phyloP scores from a whole-genome alignment of 345 rosid genomes.

The Firmiana major region DNA sequence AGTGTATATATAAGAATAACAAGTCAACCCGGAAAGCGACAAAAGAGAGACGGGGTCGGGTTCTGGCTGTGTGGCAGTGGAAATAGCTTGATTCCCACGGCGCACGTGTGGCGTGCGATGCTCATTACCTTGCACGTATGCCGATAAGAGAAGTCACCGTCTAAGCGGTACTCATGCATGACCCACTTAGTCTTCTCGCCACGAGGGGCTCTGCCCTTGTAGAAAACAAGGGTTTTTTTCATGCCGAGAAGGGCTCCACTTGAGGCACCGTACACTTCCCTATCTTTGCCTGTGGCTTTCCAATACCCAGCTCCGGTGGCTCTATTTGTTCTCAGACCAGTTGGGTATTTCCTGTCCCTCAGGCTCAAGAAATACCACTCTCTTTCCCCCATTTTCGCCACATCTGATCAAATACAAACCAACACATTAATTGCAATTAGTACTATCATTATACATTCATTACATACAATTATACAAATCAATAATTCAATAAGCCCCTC shows the following conservation, averaged over 20 bases:
- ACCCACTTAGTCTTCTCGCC: slow-evolving; percentile 52
- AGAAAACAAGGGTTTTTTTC: slow-evolving; percentile 47
- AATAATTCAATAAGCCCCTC: too few species aligned
- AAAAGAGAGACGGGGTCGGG: too few species aligned
- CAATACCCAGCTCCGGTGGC: slow-evolving; percentile 49
- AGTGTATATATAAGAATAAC: too few species aligned
- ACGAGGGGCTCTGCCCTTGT: slow-evolving; percentile 45
- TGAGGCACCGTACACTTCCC: slow-evolving; percentile 36
- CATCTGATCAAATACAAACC: not conserved
- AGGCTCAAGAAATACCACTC: slow-evolving; percentile 51
- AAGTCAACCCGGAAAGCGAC: too few species aligned
- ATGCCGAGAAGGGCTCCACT: slow-evolving; percentile 32
- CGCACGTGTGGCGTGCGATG: too few species aligned
- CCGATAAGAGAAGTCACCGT: slow-evolving; percentile 18
- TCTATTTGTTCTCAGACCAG: slow-evolving; percentile 34
- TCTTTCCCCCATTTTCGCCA: slow-evolving; percentile 38
- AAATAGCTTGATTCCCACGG: too few species aligned
- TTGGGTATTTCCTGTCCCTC: slow-evolving; percentile 39
- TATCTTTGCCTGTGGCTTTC: slow-evolving; percentile 50
- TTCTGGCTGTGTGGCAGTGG: too few species aligned
- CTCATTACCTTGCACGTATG: slow-evolving; percentile 16
- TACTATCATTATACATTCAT: too few species aligned
- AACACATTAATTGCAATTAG: too few species aligned
- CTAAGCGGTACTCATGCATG: slow-evolving; percentile 46
- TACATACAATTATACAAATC: too few species aligned